Base-by-base conservation (phyloP, 352 stramenopile genomes). In the Phytophthora crassamura region DNA sequence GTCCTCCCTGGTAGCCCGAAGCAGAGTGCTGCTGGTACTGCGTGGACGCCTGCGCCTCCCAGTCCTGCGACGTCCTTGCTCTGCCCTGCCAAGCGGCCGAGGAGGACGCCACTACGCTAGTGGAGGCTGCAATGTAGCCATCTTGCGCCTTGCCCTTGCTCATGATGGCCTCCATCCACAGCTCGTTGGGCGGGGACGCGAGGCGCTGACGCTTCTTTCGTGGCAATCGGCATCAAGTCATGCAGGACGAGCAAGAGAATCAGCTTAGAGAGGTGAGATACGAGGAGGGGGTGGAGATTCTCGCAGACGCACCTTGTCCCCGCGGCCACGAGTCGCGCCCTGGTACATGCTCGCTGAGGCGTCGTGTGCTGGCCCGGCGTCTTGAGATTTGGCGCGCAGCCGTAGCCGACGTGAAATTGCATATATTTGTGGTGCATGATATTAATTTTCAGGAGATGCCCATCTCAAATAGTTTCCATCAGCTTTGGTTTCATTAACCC, bases 101-200 rank as follows among this genome's bases (percentile, higher is more conserved):
- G 1, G 55, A 61, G 10, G 62, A 51, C 10, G 56, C 28, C 32
- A 57, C 53, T 2, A 14, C 56, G 12, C 25, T 22, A 7, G 36
- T n/a, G 11, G 65, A 47, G 18, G 41, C 22, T 10, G 46, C 49
- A 22, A 50, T 60, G 34, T 57, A 73, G 18, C 47, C 65, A 64
- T 67, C 67, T 76, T 32, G 63, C 4, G 69, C 57, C 18, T 80
- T 78, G 16, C 74, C 67, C 59, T 88, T 87, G 76, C 67, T 93
- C 72, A 90, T 84, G 39, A 93, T 90, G 10, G 82, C 84, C 67
- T 88, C 72, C 43, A 93, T 74, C 84, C 84, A 91, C 54, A 78
- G 75, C 50, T 88, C 76, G 51, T 89, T 91, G 6, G 81, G 72
- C 41, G 82, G 68, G 46, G 63, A 63, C 40, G 65, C 66, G 10